Percentiles rank a stretch among this genome's conserved stretches.
phyloP scores from a whole-genome alignment of 2,329 filamentous ascomycete species.

The Diplodia corticola region DNA sequence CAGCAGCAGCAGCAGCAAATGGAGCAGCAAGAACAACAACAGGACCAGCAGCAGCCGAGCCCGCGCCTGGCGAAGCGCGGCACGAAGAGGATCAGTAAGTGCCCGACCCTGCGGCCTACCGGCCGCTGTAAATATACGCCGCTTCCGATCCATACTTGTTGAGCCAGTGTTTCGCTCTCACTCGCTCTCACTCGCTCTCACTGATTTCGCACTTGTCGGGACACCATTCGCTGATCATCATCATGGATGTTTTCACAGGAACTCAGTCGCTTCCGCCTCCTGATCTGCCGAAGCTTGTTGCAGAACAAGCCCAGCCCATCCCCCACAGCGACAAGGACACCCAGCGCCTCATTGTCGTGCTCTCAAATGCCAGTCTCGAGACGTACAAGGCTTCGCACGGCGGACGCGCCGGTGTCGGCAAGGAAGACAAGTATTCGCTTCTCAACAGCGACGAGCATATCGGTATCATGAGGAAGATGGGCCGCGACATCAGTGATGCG shows the following conservation, averaged over 20 bases:
- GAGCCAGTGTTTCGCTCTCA: not conserved
- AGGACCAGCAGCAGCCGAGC: not conserved
- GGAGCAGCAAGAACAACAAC: not conserved
- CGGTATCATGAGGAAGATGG: slow-evolving; percentile 99
- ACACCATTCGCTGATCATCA: slow-evolving; percentile 3
- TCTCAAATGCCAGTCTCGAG: slow-evolving; percentile 95
- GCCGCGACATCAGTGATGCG: slow-evolving; percentile 95
- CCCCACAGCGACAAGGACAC: slow-evolving; percentile 84
- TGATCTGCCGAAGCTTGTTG: slow-evolving; percentile 84
- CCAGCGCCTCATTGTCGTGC: slow-evolving; percentile 87
- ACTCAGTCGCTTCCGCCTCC: slow-evolving; percentile 96
- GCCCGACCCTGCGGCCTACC: not conserved
- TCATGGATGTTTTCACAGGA: slow-evolving; percentile 29
- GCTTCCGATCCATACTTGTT: not conserved
- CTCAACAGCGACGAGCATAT: slow-evolving; percentile 99
- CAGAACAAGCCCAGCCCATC: slow-evolving; percentile 88
- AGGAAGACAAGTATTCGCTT: slow-evolving; percentile 94
- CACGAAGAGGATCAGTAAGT: slow-evolving; percentile 24
- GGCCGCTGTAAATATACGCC: not conserved
- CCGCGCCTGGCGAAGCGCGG: slow-evolving; percentile 20
- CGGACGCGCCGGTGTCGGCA: slow-evolving; percentile 61
- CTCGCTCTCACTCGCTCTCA: not conserved
- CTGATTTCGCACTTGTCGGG: not conserved
- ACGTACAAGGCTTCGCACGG: slow-evolving; percentile 90
- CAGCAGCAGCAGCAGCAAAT: slow-evolving; percentile 1